phyloP scores from a whole-genome alignment of 1,284 basidiomycete genomes.

The Sphagnurus paluster region DNA sequence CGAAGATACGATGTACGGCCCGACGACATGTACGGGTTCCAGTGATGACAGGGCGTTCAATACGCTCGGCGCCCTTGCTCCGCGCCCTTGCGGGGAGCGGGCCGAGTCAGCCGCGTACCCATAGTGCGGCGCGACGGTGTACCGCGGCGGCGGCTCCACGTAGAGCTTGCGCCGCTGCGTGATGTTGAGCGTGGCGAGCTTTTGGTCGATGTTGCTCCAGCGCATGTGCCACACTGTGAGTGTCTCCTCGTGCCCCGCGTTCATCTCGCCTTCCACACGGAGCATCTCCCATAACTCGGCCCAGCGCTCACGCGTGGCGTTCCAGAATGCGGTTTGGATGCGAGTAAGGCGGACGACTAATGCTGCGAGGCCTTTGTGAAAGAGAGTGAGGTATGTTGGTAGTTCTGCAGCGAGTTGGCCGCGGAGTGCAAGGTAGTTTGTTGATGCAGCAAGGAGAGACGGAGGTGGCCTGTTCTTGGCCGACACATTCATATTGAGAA shows the following conservation, averaged over 20 bases:
- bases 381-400: slow-evolving; percentile 56
- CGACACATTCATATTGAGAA: slow-evolving; percentile 61
- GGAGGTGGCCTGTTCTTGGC: slow-evolving; percentile 62
- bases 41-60: slow-evolving; percentile 23
- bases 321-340: slow-evolving; percentile 62
- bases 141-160: slow-evolving; percentile 20
- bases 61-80: slow-evolving; percentile 15
- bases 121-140: slow-evolving; percentile 10
- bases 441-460: slow-evolving; percentile 65
- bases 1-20: slow-evolving; percentile 17
- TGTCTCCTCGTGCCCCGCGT: slow-evolving; percentile 66
- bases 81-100: too few species aligned
- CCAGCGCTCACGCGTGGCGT: slow-evolving; percentile 62
- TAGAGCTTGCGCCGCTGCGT: slow-evolving; percentile 30
- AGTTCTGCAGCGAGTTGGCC: slow-evolving; percentile 69
- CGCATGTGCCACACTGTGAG: slow-evolving; percentile 63
- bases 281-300: slow-evolving; percentile 77
- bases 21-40: slow-evolving; percentile 23
- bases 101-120: too few species aligned
- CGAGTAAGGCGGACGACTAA: slow-evolving; percentile 50
- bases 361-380: slow-evolving; percentile 56
- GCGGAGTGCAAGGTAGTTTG: slow-evolving; percentile 71
- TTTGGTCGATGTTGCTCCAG: slow-evolving; percentile 62
- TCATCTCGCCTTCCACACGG: slow-evolving; percentile 70
- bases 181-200: slow-evolving; percentile 46